A percentile compares a stretch with the other conserved stretches of the same genome.
Conservation (phyloP, 495 filamentous ascomycete genomes). For the Poronia punctata region DNA sequence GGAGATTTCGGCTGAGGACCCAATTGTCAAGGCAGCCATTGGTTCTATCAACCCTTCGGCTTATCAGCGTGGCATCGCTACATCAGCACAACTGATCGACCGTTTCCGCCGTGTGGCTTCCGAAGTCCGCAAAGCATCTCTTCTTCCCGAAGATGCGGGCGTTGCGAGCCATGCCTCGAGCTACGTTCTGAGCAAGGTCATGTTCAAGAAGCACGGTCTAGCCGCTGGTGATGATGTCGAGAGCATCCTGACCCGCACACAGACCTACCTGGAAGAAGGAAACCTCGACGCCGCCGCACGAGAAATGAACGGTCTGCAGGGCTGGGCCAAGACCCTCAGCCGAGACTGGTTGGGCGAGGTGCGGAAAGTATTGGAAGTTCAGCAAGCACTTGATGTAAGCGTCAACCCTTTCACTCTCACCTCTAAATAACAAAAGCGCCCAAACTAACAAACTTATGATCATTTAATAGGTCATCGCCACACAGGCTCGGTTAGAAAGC, state of each 20-base stretch:
- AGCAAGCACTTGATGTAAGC: constrained; percentile 90
- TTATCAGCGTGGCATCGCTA: constrained; percentile 87
- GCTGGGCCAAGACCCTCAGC: constrained; percentile 91
- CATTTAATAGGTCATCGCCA: constrained; percentile 49
- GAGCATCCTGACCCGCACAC: constrained; percentile 80
- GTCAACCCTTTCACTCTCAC: background rate
- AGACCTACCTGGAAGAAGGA: constrained; percentile 84
- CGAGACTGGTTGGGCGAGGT: constrained; percentile 89
- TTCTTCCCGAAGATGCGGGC: constrained; percentile 87
- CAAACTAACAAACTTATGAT: constrained; percentile 1
- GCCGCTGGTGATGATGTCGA: constrained; percentile 88
- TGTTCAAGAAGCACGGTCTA: constrained; percentile 90
- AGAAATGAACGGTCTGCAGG: constrained; percentile 86
- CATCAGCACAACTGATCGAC: constrained; percentile 76
- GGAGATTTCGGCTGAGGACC: constrained; percentile 74
- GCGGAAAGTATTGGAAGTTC: constrained; percentile 82
- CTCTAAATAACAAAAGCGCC: too few species aligned
- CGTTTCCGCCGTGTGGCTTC: constrained; percentile 90
- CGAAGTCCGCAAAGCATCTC: constrained; percentile 88
- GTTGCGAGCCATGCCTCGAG: constrained; percentile 89
- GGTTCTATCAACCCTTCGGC: constrained; percentile 87
- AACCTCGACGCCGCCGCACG: constrained; percentile 83
- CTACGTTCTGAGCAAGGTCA: constrained; percentile 76
- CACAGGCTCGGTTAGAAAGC: constrained; percentile 57
- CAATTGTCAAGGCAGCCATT: constrained; percentile 84